These are phyloP conservation scores for Colletotrichum salicis DNA, from an alignment of 2,329 filamentous ascomycete genomes.

Conservation along the genomic window DNA sequence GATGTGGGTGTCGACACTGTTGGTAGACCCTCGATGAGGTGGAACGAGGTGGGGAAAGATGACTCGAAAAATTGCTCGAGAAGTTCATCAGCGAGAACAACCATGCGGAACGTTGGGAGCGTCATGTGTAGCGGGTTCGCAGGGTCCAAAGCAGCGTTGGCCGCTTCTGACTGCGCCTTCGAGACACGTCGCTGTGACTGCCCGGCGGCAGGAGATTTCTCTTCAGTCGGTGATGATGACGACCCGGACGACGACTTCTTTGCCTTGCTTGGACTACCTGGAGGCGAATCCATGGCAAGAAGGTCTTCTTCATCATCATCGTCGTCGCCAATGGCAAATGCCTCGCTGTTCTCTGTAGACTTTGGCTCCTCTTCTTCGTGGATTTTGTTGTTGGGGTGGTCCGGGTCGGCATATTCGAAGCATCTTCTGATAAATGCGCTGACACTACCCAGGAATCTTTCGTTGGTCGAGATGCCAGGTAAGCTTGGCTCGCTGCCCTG, in stretches of 20 bases:
- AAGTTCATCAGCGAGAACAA: slow-evolving; percentile 93
- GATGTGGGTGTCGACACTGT: slow-evolving; percentile 54
- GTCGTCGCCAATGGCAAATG: slow-evolving; percentile 81
- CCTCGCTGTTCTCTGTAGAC: slow-evolving; percentile 47
- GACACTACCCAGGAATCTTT: slow-evolving; percentile 90
- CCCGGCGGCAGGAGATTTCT: slow-evolving; percentile 24
- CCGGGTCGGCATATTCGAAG: slow-evolving; percentile 97
- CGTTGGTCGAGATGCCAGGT: slow-evolving; percentile 74
- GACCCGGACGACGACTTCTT: slow-evolving; percentile 48
- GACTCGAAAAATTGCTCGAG: slow-evolving; percentile 98
- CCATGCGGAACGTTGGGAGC: slow-evolving; percentile 97
- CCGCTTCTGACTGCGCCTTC: slow-evolving; percentile 77
- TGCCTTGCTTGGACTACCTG: slow-evolving; percentile 52
- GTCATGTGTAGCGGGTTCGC: slow-evolving; percentile 95
- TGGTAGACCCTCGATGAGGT: slow-evolving; percentile 75
- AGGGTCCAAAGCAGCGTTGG: slow-evolving; percentile 91
- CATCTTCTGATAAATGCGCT: slow-evolving; percentile 95
- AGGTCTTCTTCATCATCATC: slow-evolving; percentile 75
- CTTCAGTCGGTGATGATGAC: slow-evolving; percentile 29
- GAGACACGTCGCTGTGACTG: slow-evolving; percentile 55
- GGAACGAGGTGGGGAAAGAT: slow-evolving; percentile 93
- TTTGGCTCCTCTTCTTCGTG: slow-evolving; percentile 44
- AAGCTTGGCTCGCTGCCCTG: slow-evolving; percentile 51
- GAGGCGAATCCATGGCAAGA: slow-evolving; percentile 65
- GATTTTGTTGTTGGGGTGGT: slow-evolving; percentile 73